Percentiles rank a stretch among this genome's conserved stretches.
Evolutionary conservation across 306 rosid genomes (phyloP).

Genomic region (Cicer judaicum): DNA sequence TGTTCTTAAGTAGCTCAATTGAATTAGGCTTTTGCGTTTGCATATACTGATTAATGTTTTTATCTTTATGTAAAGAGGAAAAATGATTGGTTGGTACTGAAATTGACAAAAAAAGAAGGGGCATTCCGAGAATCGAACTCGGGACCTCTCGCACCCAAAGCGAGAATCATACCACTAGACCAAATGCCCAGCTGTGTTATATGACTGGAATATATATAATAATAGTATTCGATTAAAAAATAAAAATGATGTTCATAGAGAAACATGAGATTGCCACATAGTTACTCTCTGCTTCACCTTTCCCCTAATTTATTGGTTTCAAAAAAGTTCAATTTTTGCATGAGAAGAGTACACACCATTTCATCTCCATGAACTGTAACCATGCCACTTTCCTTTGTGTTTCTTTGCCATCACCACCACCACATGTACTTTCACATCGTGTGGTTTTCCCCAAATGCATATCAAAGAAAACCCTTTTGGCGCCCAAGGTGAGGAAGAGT

Average conservation of each 20-base stretch:
- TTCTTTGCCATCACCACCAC: conserved; percentile 40
- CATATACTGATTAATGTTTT: too few relatives aligned
- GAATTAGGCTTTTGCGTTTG: too few relatives aligned
- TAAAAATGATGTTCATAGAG: too few relatives aligned
- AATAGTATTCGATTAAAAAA: too few relatives aligned
- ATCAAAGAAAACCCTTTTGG: conserved; percentile 38
- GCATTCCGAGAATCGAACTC: conserved; percentile 46
- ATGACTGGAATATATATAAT: too few relatives aligned
- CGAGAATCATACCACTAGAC: conserved; percentile 48
- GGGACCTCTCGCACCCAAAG: conserved; percentile 48
- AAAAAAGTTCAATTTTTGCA: not conserved
- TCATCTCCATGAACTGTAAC: conserved; percentile 58
- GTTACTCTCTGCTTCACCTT: not conserved
- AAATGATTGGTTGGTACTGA: not conserved
- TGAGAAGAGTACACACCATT: not conserved
- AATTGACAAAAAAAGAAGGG: not conserved
- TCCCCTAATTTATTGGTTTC: not conserved
- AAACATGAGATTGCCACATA: not conserved
- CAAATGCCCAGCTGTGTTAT: conserved; percentile 8
- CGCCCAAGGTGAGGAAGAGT: conserved; percentile 39
- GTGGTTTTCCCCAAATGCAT: conserved; percentile 43
- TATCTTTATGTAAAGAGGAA: too few relatives aligned
- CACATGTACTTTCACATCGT: conserved; percentile 19
- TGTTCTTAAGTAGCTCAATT: too few relatives aligned
- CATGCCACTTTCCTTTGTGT: conserved; percentile 50